Evolutionary conservation across 2,329 filamentous ascomycete genomes (phyloP).

Genomic region (Botrytis galanthina): DNA sequence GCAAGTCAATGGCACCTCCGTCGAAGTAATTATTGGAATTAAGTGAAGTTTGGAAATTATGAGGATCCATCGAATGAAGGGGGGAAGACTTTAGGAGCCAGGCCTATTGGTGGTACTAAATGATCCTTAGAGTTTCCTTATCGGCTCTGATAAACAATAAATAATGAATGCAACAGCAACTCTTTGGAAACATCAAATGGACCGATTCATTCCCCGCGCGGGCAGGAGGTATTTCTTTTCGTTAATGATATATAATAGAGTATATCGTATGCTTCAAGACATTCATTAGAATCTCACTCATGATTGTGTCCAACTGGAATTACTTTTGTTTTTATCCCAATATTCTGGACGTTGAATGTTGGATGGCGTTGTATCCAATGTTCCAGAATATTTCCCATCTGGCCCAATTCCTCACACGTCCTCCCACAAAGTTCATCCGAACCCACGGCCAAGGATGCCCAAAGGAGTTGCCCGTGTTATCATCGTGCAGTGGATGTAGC

Average conservation of each 20-base stretch:
- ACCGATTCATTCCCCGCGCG: constrained; percentile 8
- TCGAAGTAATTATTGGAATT: constrained; percentile 1
- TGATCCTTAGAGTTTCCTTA: neutral
- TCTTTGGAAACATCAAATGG: neutral
- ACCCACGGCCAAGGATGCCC: neutral
- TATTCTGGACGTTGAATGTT: neutral
- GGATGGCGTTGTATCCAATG: neutral
- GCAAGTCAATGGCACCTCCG: neutral
- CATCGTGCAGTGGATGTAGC: neutral
- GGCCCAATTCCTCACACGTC: neutral
- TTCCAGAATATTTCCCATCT: constrained; percentile 6
- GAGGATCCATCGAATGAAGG: constrained; percentile 12
- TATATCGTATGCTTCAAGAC: neutral
- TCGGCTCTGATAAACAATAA: constrained; percentile 2
- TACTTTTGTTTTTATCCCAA: constrained; percentile 6
- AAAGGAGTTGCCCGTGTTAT: constrained; percentile 13
- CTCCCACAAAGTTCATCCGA: neutral
- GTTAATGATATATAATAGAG: neutral
- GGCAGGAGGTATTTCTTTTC: neutral
- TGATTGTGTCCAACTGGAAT: neutral
- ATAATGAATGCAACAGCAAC: neutral
- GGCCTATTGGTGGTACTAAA: neutral
- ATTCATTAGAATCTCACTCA: neutral
- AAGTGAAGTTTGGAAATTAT: constrained; percentile 7
- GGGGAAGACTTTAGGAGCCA: neutral